These are phyloP conservation scores for Exophiala aquamarina DNA, from an alignment of 2,329 filamentous ascomycete genomes.

Conservation along the genomic window DNA sequence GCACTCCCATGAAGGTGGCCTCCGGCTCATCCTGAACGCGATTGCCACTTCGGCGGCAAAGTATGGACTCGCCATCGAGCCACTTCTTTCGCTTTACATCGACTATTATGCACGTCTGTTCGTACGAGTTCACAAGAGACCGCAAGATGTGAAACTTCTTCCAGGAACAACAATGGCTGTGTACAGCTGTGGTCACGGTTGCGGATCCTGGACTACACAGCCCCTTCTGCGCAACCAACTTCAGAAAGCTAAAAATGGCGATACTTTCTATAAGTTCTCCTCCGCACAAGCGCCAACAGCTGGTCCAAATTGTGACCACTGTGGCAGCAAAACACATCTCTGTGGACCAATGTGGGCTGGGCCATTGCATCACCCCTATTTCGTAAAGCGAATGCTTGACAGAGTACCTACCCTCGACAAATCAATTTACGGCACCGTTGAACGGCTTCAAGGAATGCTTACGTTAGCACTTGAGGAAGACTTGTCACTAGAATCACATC, in stretches of 20 bases:
- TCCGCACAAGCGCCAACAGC: slow-evolving; percentile 70
- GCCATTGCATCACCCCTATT: slow-evolving; percentile 78
- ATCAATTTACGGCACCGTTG: slow-evolving; percentile 73
- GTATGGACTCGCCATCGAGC: slow-evolving; percentile 87
- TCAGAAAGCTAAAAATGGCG: slow-evolving; percentile 68
- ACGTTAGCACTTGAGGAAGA: slow-evolving; percentile 81
- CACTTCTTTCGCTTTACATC: slow-evolving; percentile 86
- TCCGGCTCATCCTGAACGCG: slow-evolving; percentile 81
- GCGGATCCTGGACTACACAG: slow-evolving; percentile 88
- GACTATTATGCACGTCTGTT: slow-evolving; percentile 95
- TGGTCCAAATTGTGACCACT: slow-evolving; percentile 73
- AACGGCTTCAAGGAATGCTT: slow-evolving; percentile 87
- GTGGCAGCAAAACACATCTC: slow-evolving; percentile 80
- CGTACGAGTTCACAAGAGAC: slow-evolving; percentile 75
- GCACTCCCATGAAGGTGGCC: slow-evolving; percentile 83
- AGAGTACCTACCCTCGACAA: slow-evolving; percentile 67
- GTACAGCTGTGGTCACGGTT: slow-evolving; percentile 87
- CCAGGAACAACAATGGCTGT: slow-evolving; percentile 90
- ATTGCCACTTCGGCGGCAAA: slow-evolving; percentile 77
- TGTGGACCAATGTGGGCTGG: slow-evolving; percentile 95
- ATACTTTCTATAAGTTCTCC: slow-evolving; percentile 73
- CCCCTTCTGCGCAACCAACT: slow-evolving; percentile 69
- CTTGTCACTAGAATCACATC: slow-evolving; percentile 29
- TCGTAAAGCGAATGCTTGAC: slow-evolving; percentile 75
- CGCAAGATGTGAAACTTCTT: slow-evolving; percentile 83